A percentile compares a stretch with the other conserved stretches of the same genome.
phyloP scores from a whole-genome alignment of 1,284 basidiomycete species.

The Ceratobasidium sp. region DNA sequence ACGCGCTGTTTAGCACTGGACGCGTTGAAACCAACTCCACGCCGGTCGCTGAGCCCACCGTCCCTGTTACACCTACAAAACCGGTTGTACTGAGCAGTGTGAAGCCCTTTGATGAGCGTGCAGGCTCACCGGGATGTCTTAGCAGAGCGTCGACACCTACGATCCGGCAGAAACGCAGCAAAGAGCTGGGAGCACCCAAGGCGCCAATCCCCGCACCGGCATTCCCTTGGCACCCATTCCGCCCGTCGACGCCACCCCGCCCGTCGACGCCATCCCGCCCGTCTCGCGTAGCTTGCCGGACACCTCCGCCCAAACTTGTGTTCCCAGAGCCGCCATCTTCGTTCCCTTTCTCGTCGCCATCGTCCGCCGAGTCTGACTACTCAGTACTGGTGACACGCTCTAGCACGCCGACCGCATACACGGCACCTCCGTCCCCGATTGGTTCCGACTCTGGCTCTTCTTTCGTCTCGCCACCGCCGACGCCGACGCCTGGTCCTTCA shows the following conservation, averaged over 20 bases:
- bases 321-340: slow-evolving; percentile 24
- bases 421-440: background rate
- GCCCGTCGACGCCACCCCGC: slow-evolving; percentile 11
- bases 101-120: background rate
- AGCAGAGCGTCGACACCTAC: slow-evolving; percentile 24
- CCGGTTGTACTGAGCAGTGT: no score
- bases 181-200: background rate
- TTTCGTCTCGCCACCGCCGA: slow-evolving; percentile 30
- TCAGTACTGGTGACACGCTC: background rate
- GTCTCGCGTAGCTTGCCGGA: background rate
- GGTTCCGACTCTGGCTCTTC: slow-evolving; percentile 27
- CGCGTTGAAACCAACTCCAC: background rate
- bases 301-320: background rate
- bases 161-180: slow-evolving; percentile 19
- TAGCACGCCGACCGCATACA: slow-evolving; percentile 7
- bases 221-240: slow-evolving; percentile 16
- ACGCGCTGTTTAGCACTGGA: slow-evolving; percentile 27
- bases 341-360: background rate
- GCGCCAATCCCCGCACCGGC: background rate
- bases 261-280: no score
- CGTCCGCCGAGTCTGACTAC: slow-evolving; percentile 11
- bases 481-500: slow-evolving; percentile 19
- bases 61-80: background rate
- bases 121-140: background rate
- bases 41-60: background rate